Percentiles rank a stretch among this genome's conserved stretches.
Conservation (phyloP, 441 rosid species). For the Lepidium campestre region DNA sequence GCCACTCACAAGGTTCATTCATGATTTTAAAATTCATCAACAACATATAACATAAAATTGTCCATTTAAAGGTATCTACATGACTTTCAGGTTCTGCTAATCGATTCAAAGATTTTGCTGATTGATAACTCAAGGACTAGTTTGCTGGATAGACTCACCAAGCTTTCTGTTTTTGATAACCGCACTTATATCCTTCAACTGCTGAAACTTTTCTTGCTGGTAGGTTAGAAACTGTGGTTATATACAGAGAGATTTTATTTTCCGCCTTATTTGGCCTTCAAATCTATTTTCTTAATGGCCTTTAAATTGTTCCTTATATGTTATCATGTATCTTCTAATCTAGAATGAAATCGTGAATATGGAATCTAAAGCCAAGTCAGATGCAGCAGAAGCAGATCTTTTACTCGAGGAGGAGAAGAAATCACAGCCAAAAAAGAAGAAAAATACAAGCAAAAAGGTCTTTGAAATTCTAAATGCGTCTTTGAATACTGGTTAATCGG, state of each 20-base stretch:
- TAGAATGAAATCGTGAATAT: not conserved
- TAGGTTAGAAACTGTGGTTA: slow-evolving; percentile 2
- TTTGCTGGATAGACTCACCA: slow-evolving; percentile 11
- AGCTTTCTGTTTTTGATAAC: slow-evolving; percentile 21
- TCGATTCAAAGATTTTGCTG: slow-evolving; percentile 14
- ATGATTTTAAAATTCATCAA: not conserved
- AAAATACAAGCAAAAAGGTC: not conserved
- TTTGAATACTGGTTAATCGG: not conserved
- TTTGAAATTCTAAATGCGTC: not conserved
- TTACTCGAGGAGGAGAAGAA: not conserved
- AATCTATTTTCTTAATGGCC: too few species aligned
- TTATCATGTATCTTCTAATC: not conserved
- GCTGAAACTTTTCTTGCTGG: slow-evolving; percentile 19
- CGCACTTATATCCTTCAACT: slow-evolving; percentile 14
- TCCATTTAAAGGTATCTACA: not conserved
- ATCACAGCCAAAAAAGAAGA: not conserved
- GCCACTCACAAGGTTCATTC: not conserved
- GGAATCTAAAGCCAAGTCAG: not conserved
- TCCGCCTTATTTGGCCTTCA: not conserved
- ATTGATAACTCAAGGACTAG: slow-evolving; percentile 13
- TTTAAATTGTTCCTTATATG: not conserved
- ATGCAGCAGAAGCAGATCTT: not conserved
- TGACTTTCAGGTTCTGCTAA: not conserved
- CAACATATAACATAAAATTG: not conserved
- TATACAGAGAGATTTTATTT: not conserved